Conservation (phyloP, 1,284 basidiomycete genomes). For the Ganoderma leucocontextum region DNA sequence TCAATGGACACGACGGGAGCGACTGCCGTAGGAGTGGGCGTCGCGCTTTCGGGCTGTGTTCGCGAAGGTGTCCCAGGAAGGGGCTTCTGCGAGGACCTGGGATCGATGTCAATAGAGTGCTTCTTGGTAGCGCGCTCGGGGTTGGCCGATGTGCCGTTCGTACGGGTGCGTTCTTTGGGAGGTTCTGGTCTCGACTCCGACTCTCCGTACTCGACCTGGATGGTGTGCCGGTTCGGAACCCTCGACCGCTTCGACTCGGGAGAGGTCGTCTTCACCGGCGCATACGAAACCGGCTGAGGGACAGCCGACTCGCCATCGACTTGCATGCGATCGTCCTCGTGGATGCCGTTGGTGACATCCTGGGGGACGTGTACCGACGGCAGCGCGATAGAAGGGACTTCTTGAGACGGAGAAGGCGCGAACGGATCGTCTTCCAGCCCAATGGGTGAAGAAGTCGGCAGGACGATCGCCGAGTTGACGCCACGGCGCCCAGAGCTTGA, state of each 20-base stretch:
- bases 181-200: conserved; percentile 43
- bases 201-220: conserved; percentile 89
- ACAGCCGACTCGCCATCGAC: conserved; percentile 25
- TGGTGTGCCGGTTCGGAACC: conserved; percentile 77
- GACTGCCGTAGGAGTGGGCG: conserved; percentile 18
- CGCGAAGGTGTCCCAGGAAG: conserved; percentile 43
- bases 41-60: conserved; percentile 30
- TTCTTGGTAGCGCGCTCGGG: conserved; percentile 38
- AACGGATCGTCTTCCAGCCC: conserved; percentile 61
- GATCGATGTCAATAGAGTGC: conserved; percentile 41
- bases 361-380: conserved; percentile 16
- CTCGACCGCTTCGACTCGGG: conserved; percentile 51
- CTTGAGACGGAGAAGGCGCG: conserved; percentile 45
- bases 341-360: conserved; percentile 21
- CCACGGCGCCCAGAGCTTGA: conserved; percentile 48
- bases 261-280: conserved; percentile 42
- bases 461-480: conserved; percentile 53
- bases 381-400: conserved; percentile 36
- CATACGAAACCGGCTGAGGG: conserved; percentile 36
- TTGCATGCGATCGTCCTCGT: conserved; percentile 26
- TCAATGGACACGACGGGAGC: conserved; percentile 53
- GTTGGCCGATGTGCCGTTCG: conserved; percentile 20
- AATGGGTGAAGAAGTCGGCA: conserved; percentile 48
- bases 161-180: conserved; percentile 36
- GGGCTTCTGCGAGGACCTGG: conserved; percentile 44